Percentiles rank a stretch among this genome's conserved stretches.
Conservation (phyloP, 306 rosid species). For the Lotus japonicus region DNA sequence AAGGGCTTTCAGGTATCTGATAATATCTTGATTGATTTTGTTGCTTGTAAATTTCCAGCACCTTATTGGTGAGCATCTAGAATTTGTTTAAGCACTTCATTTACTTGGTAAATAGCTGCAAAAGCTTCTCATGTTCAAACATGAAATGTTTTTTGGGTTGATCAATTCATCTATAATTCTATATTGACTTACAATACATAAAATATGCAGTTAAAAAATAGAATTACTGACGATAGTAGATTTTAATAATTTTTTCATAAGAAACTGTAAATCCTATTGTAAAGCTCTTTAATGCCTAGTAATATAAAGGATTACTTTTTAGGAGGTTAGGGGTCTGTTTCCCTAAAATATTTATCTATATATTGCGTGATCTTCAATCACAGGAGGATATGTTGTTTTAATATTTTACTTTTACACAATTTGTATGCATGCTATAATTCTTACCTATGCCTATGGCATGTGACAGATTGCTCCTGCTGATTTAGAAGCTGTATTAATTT, state of each 20-base stretch:
- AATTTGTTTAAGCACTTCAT: background rate
- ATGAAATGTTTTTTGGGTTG: background rate
- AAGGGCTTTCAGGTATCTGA: constrained; percentile 90
- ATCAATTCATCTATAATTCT: background rate
- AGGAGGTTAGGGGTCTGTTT: background rate
- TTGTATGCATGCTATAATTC: background rate
- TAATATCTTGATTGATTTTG: background rate
- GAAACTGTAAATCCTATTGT: background rate
- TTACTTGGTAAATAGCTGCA: background rate
- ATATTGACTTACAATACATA: too few species aligned
- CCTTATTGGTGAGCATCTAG: background rate
- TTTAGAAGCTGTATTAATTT: constrained; percentile 39
- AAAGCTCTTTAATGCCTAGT: background rate
- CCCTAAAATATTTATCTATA: background rate
- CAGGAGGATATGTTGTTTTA: background rate
- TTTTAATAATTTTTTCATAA: background rate
- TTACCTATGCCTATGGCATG: constrained; percentile 7
- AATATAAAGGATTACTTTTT: background rate
- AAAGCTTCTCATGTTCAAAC: background rate
- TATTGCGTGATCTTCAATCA: background rate
- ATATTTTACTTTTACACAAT: background rate
- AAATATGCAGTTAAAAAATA: background rate
- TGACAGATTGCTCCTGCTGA: constrained; percentile 52
- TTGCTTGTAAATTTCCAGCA: background rate
- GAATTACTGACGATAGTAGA: background rate